Conservation (phyloP, 176 grass and related monocot genomes). For the Microstegium vimineum region DNA sequence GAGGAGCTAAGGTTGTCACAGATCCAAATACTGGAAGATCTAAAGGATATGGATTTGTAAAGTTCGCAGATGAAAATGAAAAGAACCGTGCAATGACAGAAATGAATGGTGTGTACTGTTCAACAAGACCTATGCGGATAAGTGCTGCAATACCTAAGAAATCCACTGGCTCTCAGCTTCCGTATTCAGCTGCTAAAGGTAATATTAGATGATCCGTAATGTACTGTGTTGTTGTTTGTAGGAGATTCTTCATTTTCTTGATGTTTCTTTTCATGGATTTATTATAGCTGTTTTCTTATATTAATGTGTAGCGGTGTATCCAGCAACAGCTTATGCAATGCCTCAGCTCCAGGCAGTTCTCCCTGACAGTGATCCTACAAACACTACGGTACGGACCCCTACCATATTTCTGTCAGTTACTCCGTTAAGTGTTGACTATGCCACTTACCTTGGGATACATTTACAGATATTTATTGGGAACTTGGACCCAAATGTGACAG, state of each 20-base stretch:
- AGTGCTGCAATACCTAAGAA: constrained; percentile 92
- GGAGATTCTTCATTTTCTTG: constrained; percentile 6
- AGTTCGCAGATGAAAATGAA: constrained; percentile 94
- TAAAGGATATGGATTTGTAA: constrained; percentile 99
- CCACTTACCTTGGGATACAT: constrained; percentile 34
- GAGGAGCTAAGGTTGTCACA: constrained; percentile 98
- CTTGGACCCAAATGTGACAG: constrained; percentile 85
- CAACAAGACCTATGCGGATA: constrained; percentile 93
- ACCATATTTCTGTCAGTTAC: constrained; percentile 16
- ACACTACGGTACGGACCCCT: constrained; percentile 55
- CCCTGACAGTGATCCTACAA: constrained; percentile 64
- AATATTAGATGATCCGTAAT: constrained; percentile 10
- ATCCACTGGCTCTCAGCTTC: constrained; percentile 58
- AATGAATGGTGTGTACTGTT: constrained; percentile 98
- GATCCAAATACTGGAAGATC: constrained; percentile 94
- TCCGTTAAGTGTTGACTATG: constrained; percentile 22
- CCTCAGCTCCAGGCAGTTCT: constrained; percentile 56
- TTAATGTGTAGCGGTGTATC: constrained; percentile 54
- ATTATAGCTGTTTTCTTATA: constrained; percentile 4
- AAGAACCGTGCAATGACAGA: constrained; percentile 97
- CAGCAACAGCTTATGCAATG: constrained; percentile 53
- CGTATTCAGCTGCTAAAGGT: constrained; percentile 67
- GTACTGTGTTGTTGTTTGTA: constrained; percentile 11
- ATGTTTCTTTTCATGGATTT: background rate
- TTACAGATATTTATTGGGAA: constrained; percentile 97